A percentile compares a stretch with the other conserved stretches of the same genome.
Conservation (phyloP, 257 asterid genomes). For the Solanum chaucha region DNA sequence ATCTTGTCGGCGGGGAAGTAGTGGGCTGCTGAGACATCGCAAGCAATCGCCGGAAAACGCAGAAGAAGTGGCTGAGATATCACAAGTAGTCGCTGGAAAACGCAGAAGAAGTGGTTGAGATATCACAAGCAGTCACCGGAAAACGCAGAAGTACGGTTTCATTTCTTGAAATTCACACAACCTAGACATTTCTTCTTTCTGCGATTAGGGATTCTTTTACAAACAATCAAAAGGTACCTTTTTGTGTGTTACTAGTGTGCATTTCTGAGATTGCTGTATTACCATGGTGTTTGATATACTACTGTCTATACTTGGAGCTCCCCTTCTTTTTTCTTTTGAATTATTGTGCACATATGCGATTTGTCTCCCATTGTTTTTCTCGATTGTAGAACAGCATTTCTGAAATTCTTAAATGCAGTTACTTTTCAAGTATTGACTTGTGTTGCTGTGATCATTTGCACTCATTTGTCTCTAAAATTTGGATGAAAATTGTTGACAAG, state of each 20-base stretch:
- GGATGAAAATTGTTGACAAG: background rate
- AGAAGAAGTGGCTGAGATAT: background rate
- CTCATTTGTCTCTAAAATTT: background rate
- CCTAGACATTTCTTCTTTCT: background rate
- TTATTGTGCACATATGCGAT: background rate
- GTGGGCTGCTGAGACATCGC: background rate
- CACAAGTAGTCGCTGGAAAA: background rate
- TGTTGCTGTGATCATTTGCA: background rate
- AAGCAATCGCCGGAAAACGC: background rate
- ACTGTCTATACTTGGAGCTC: background rate
- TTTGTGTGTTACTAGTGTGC: background rate
- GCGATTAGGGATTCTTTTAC: background rate
- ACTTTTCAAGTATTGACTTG: background rate
- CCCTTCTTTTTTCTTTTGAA: background rate
- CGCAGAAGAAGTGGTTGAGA: background rate
- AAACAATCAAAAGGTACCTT: background rate
- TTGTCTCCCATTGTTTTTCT: background rate
- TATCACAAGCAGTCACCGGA: background rate
- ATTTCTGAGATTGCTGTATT: background rate
- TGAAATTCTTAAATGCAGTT: background rate
- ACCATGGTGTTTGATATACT: background rate
- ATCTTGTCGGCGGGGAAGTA: background rate
- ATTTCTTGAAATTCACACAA: background rate
- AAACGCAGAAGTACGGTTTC: background rate
- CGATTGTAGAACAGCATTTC: background rate